Evolutionary conservation across 768 basidiomycete genomes (phyloP).

Genomic region (Boletellus ananas): DNA sequence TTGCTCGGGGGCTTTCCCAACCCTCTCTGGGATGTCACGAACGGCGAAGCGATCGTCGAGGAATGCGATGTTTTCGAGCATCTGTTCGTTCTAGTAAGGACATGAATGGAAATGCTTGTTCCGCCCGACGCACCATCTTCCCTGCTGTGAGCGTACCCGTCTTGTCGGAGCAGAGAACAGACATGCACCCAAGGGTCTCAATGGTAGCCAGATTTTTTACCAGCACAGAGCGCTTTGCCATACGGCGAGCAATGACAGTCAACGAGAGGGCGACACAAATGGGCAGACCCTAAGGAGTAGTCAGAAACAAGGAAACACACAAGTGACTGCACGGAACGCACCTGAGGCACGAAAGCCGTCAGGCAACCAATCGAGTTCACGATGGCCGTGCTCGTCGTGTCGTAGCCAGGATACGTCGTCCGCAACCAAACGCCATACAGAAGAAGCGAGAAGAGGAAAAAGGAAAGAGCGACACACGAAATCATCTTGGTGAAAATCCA

Average conservation of each 20-base stretch:
- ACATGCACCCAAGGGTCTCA: slow-evolving; percentile 51
- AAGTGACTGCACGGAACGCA: slow-evolving; percentile 1
- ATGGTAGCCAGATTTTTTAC: slow-evolving; percentile 52
- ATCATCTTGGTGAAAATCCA: slow-evolving; percentile 54
- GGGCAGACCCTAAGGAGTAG: slow-evolving; percentile 31
- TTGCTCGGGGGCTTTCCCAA: slow-evolving; percentile 7
- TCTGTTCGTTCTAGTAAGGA: slow-evolving; percentile 19
- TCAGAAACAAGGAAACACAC: background rate
- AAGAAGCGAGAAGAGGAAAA: slow-evolving; percentile 40
- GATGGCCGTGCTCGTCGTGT: slow-evolving; percentile 33
- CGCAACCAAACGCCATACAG: slow-evolving; percentile 42
- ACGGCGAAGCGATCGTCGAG: slow-evolving; percentile 23
- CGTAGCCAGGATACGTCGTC: slow-evolving; percentile 31
- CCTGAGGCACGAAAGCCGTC: slow-evolving; percentile 42
- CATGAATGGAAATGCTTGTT: too few species aligned
- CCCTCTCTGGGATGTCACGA: slow-evolving; percentile 11
- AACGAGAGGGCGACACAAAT: slow-evolving; percentile 49
- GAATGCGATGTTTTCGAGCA: slow-evolving; percentile 38
- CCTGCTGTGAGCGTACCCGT: slow-evolving; percentile 49
- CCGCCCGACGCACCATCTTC: slow-evolving; percentile 37
- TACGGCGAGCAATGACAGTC: slow-evolving; percentile 45
- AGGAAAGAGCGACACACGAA: slow-evolving; percentile 37
- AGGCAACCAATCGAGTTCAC: slow-evolving; percentile 38
- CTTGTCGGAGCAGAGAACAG: slow-evolving; percentile 54
- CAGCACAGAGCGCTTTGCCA: slow-evolving; percentile 45